Evolutionary conservation across 805 yeast genomes (phyloP).

Genomic region (Debaryomyces hansenii): DNA sequence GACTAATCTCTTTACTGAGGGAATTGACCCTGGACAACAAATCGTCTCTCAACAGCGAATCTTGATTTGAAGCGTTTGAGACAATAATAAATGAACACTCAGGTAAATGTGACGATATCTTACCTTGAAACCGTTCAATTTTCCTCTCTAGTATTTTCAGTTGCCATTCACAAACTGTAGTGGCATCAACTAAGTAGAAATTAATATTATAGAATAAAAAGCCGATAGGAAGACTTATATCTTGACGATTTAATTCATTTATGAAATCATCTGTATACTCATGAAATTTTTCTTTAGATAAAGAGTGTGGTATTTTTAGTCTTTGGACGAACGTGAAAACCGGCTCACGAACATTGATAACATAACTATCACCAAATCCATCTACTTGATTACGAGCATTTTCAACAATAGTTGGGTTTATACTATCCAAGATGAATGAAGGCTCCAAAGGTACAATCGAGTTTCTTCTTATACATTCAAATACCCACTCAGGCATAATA

Average conservation of each 20-base stretch:
- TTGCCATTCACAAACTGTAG: slow-evolving; percentile 1
- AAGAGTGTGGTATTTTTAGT: slow-evolving; percentile 3
- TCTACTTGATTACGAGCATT: slow-evolving; percentile 46
- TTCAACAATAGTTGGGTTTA: slow-evolving; percentile 19
- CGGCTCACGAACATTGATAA: slow-evolving; percentile 17
- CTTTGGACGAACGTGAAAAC: background rate
- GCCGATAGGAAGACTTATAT: slow-evolving; percentile 18
- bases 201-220: slow-evolving; percentile 35
- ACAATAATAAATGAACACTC: slow-evolving; percentile 43
- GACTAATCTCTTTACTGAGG: slow-evolving; percentile 15
- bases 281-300: slow-evolving; percentile 12
- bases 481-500: slow-evolving; percentile 68
- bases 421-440: slow-evolving; percentile 49
- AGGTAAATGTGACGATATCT: slow-evolving; percentile 18
- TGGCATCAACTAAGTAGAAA: slow-evolving; percentile 27
- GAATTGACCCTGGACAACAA: slow-evolving; percentile 8
- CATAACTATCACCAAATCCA: slow-evolving; percentile 61
- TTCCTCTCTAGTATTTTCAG: slow-evolving; percentile 22
- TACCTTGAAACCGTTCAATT: slow-evolving; percentile 46
- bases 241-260: slow-evolving; percentile 10
- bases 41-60: slow-evolving; percentile 6
- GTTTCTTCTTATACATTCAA: slow-evolving; percentile 55
- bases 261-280: slow-evolving; percentile 7
- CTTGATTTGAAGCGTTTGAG: slow-evolving; percentile 11
- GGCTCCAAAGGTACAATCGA: slow-evolving; percentile 59